phyloP scores from a whole-genome alignment of 495 filamentous ascomycete genomes.

The Halenospora varia region DNA sequence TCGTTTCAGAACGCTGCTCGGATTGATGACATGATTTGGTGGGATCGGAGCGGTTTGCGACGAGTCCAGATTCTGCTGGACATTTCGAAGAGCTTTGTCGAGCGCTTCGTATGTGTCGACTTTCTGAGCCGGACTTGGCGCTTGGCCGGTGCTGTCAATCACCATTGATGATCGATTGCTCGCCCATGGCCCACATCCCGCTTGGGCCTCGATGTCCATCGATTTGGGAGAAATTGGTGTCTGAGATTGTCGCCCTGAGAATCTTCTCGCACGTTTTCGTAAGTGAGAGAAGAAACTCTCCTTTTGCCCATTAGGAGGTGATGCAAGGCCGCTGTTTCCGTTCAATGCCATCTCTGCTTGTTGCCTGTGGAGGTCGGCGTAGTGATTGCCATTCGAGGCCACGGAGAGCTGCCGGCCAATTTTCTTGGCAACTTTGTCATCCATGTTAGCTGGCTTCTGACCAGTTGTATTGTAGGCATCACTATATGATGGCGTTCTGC shows the following conservation, averaged over 20 bases:
- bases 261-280: constrained; percentile 84
- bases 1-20: constrained; percentile 51
- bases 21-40: constrained; percentile 48
- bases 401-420: constrained; percentile 94
- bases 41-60: constrained; percentile 47
- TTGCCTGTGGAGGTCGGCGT: constrained; percentile 77
- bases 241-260: constrained; percentile 82
- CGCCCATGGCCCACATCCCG: constrained; percentile 85
- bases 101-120: constrained; percentile 63
- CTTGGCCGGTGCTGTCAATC: constrained; percentile 56
- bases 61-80: constrained; percentile 59
- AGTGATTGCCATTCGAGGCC: constrained; percentile 89
- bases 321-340: constrained; percentile 65
- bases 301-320: constrained; percentile 66
- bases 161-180: constrained; percentile 80
- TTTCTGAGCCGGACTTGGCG: constrained; percentile 47
- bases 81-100: constrained; percentile 73
- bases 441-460: constrained; percentile 27
- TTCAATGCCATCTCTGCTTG: constrained; percentile 90
- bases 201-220: constrained; percentile 89
- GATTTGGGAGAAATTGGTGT: constrained; percentile 64
- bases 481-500: constrained; percentile 41
- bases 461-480: constrained; percentile 18
- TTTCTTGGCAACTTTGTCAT: constrained; percentile 81
- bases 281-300: constrained; percentile 98